Percentiles rank a stretch among this genome's conserved stretches.
Conservation (phyloP, 768 basidiomycete genomes). For the Suillus subalutaceus region DNA sequence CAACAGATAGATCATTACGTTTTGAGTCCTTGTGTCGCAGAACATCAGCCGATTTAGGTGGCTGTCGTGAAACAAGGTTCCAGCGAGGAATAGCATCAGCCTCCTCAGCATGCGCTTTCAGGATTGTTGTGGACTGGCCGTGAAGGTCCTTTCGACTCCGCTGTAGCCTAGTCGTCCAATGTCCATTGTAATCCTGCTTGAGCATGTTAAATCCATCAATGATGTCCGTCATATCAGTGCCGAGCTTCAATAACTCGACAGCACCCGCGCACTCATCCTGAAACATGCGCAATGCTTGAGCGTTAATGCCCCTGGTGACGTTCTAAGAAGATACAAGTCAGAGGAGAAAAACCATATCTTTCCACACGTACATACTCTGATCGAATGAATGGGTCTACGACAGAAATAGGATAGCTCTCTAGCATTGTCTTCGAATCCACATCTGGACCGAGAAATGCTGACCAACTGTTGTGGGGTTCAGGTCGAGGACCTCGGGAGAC, state of each 20-base stretch:
- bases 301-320: slow-evolving; percentile 18
- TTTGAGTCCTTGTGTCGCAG: not conserved
- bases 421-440: not conserved
- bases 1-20: not conserved
- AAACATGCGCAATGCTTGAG: slow-evolving; percentile 7
- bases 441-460: not conserved
- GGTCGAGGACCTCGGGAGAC: not conserved
- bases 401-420: slow-evolving; percentile 20
- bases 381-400: slow-evolving; percentile 46
- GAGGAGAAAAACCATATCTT: not conserved
- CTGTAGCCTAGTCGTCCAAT: not conserved
- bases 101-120: not conserved
- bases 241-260: slow-evolving; percentile 85
- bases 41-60: not conserved
- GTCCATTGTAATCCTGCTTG: not conserved
- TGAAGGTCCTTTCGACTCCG: not conserved
- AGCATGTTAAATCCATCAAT: slow-evolving; percentile 9
- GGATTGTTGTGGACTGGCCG: not conserved
- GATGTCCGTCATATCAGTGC: slow-evolving; percentile 84
- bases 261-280: slow-evolving; percentile 6
- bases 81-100: not conserved
- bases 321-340: slow-evolving; percentile 21
- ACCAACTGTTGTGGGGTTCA: not conserved
- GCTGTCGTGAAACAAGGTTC: not conserved
- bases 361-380: slow-evolving; percentile 29